Evolutionary conservation across 2,329 filamentous ascomycete species (phyloP), one percentile per base, ranked within the genome.

Genomic region (Apiospora rasikravindrae): DNA sequence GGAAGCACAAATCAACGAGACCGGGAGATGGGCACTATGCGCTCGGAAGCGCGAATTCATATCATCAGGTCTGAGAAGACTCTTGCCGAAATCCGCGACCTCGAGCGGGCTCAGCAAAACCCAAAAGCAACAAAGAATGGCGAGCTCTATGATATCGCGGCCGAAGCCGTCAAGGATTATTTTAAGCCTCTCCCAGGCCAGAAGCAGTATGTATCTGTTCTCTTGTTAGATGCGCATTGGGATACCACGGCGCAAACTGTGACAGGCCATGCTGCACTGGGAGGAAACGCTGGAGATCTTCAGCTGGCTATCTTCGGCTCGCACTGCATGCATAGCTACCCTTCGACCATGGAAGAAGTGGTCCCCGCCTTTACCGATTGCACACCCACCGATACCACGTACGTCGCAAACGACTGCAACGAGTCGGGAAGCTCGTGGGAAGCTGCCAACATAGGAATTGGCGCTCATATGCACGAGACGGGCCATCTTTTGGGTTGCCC

Each of bases 401-500:
- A 89, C 77, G 91, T 98, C 49, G 93, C 93, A 22, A 98, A 98
- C 77, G 94, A 97, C 80, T 94, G 91, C 81, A 93, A 93, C 76
- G 94, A 98, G 76, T 92, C 92, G 8, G 95, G 95, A 33, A 97
- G 94, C 79, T 96, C 91, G 67, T 98, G 96, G 96, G 96, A 98
- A 81, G 91, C 95, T n/a, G 95, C 94, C 37, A 97, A 96, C 77
- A 93, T 98, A 73, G 95, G 95, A 42, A 97, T 98, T 75, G 96
- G 96, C 10, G 95, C 94, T 13, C 96, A 98, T 81, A 83, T 98
- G 67, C 96, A 97, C 81, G 95, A 98, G 82, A 93, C 93, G 0
- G 96, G 96, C 4, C 96, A 97, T 83, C 83, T 98, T 29, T 93
- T 98, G 76, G 96, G 96, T 69, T 97, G 94, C 76, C 94, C 94